These are phyloP conservation scores for Blastobotrys mokoenaii DNA, from an alignment of 805 yeast species.

Conservation along the genomic window DNA sequence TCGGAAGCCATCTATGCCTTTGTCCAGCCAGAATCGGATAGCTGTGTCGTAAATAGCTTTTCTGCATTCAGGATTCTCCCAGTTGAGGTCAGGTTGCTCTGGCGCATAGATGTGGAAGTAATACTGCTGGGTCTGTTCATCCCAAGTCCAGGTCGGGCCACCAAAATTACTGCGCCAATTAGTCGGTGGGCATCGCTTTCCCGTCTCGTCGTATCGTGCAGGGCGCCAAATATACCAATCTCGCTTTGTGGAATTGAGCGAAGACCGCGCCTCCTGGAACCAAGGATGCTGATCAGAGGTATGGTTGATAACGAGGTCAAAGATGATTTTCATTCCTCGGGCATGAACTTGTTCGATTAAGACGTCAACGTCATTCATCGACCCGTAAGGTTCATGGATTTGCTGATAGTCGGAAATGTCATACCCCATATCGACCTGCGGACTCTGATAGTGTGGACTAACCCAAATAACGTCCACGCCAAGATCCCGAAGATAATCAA, in stretches of 20 bases:
- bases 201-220: constrained; percentile 36
- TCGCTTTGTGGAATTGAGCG: constrained; percentile 44
- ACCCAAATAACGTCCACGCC: constrained; percentile 50
- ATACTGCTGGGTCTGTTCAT: constrained; percentile 46
- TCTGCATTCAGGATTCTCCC: constrained; percentile 41
- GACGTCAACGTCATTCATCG: constrained; percentile 43
- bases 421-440: constrained; percentile 57
- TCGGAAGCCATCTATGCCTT: constrained; percentile 53
- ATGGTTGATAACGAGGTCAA: constrained; percentile 54
- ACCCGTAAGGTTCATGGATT: constrained; percentile 45
- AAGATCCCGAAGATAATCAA: constrained; percentile 43
- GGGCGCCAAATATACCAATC: constrained; percentile 57
- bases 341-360: constrained; percentile 40
- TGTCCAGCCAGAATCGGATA: constrained; percentile 44
- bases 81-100: constrained; percentile 54
- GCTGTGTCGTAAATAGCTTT: constrained; percentile 39
- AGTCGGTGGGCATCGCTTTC: constrained; percentile 46
- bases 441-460: constrained; percentile 50
- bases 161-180: constrained; percentile 49
- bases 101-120: constrained; percentile 45
- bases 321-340: constrained; percentile 42
- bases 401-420: constrained; percentile 48
- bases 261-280: constrained; percentile 48
- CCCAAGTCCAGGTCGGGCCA: constrained; percentile 53
- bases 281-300: constrained; percentile 48